Conservation (phyloP, 495 filamentous ascomycete genomes). For the Halenospora varia region DNA sequence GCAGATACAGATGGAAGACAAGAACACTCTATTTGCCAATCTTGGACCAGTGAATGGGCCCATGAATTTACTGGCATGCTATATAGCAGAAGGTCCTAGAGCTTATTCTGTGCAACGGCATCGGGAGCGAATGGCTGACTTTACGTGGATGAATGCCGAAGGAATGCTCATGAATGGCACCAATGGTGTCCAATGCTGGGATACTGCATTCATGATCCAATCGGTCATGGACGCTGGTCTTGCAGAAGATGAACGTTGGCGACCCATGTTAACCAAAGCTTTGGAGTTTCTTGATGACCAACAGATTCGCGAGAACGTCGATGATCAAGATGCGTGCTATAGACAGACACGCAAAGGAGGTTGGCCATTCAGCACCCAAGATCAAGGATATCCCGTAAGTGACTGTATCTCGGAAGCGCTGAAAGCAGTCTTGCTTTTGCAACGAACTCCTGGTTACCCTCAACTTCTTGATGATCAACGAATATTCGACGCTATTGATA, state of each 20-base stretch:
- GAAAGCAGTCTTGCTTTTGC: conserved; percentile 81
- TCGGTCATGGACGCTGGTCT: conserved; percentile 74
- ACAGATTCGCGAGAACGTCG: conserved; percentile 82
- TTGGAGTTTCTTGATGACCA: conserved; percentile 86
- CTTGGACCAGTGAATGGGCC: conserved; percentile 86
- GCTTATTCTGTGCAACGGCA: conserved; percentile 73
- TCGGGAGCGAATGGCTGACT: conserved; percentile 75
- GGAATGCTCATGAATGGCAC: conserved; percentile 95
- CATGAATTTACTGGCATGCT: conserved; percentile 82
- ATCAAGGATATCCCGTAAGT: conserved; percentile 91
- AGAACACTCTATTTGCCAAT: conserved; percentile 83
- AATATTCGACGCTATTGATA: conserved; percentile 83
- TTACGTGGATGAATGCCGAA: conserved; percentile 86
- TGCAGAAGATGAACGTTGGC: conserved; percentile 71
- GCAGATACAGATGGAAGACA: conserved; percentile 83
- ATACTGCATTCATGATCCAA: conserved; percentile 87
- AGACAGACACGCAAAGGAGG: conserved; percentile 89
- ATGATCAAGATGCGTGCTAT: conserved; percentile 76
- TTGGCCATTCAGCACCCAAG: conserved; percentile 90
- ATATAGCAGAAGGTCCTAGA: conserved; percentile 76
- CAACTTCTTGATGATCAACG: conserved; percentile 67
- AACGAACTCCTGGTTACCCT: conserved; percentile 73
- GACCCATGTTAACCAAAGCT: conserved; percentile 78
- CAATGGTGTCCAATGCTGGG: conserved; percentile 95
- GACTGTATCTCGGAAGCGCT: conserved; percentile 91